Base-by-base conservation (phyloP, 2,329 filamentous ascomycete species). In the Magnaporthales sp. region DNA sequence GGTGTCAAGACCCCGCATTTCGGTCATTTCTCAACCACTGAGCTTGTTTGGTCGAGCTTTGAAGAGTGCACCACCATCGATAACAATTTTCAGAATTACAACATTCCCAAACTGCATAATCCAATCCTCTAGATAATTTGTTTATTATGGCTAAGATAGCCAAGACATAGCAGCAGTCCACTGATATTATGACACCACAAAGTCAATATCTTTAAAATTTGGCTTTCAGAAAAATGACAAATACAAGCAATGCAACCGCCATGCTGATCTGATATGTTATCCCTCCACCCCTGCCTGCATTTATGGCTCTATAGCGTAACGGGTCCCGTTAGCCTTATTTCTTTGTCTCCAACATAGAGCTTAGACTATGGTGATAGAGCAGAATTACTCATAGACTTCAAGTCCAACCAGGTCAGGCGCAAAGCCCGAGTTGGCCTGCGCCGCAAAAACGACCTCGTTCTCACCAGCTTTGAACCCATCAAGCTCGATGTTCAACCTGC, bases 371-470 rank as follows among this genome's bases (percentile, higher is more conserved):
- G 24, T 58, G n/a, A 22, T n/a, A 22, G 51, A 56, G 54, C 22
- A 26, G 51, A 58, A 58, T 65, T 51, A 67, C 64, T 75, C 74
- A 29, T 73, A 74, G 7, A 77, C 67, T 68, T 80, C 77, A 60
- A 82, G 76, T 0, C 80, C 80, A 19, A 81, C 80, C 60, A 82
- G 66, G 66, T 82, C 80, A 3, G 80, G 78, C 1, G 77, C 80
- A 70, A 73, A 76, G 0, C 69, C 64, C 1, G 70, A 70, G 0
- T 71, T 71, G 2, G 71, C 68, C 0, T 72, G 70, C 3, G 70
- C 72, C 4, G 70, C 72, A 66, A 81, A 79, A 8, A 75, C 72
- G 4, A 81, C 73, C 29, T 70, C 71, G 61, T 81, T 80, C 0
- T 69, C 68, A 0, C 81, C 80, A 10, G 74, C 74, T 13, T 74